Percentiles rank a stretch among this genome's conserved stretches.
phyloP scores from a whole-genome alignment of 1,284 basidiomycete species.

The Cutaneotrichosporon dermatis region DNA sequence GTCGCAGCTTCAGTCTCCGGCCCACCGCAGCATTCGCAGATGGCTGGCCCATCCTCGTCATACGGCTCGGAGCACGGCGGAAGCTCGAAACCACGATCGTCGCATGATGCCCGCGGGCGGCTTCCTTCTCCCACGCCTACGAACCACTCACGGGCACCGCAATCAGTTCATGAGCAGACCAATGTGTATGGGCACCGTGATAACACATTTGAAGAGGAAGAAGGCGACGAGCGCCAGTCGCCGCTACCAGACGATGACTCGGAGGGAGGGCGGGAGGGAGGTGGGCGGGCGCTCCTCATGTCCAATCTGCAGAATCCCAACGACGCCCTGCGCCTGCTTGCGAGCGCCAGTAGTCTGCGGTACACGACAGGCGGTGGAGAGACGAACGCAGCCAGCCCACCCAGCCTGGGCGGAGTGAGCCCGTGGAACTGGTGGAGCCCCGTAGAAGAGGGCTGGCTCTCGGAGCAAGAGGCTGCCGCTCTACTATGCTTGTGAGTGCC shows the following conservation, averaged over 20 bases:
- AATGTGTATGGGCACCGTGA: too few relatives aligned
- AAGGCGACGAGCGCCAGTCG: not conserved
- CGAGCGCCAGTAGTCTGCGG: conserved; percentile 4
- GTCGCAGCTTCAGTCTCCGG: not conserved
- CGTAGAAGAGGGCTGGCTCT: conserved; percentile 7
- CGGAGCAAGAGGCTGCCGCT: conserved; percentile 8
- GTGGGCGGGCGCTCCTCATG: conserved; percentile 5
- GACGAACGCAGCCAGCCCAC: too few relatives aligned
- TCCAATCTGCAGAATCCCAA: conserved; percentile 15
- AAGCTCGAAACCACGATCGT: too few relatives aligned
- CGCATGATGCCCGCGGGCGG: too few relatives aligned
- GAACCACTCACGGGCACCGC: too few relatives aligned
- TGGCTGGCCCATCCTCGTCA: too few relatives aligned
- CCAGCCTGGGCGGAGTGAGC: not conserved
- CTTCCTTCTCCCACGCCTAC: too few relatives aligned
- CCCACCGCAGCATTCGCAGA: too few relatives aligned
- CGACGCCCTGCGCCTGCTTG: conserved; percentile 16
- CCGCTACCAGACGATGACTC: not conserved
- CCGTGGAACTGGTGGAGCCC: conserved; percentile 1
- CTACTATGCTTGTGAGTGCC: conserved; percentile 10
- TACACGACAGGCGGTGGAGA: conserved; percentile 2
- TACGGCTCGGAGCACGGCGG: too few relatives aligned
- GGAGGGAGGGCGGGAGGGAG: not conserved
- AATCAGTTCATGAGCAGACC: too few relatives aligned
- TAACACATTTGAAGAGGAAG: not conserved